phyloP scores from a whole-genome alignment of 78 protist species.

The Protostelium mycophagum region DNA sequence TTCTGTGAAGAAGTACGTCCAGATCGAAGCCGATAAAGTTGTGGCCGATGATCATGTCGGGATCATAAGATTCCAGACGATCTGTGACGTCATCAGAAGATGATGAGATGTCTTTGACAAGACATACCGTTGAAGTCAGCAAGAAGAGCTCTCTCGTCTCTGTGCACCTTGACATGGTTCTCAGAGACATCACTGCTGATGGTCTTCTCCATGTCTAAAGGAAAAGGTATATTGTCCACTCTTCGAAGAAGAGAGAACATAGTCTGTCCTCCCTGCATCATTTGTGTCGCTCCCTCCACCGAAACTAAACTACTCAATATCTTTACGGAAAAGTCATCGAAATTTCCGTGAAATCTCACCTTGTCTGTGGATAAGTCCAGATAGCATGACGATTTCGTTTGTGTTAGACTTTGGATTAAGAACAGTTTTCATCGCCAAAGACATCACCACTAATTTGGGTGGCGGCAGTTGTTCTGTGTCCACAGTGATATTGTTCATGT shows the following conservation, averaged over 20 bases:
- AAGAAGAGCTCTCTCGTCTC: constrained; percentile 16
- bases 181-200: background rate
- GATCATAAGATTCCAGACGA: constrained; percentile 54
- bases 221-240: background rate
- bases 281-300: background rate
- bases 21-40: constrained; percentile 79
- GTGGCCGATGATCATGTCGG: constrained; percentile 87
- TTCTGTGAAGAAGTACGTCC: constrained; percentile 87
- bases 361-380: constrained; percentile 3
- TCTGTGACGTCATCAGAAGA: constrained; percentile 44
- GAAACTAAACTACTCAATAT: background rate
- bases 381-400: constrained; percentile 15
- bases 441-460: constrained; percentile 8
- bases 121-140: constrained; percentile 3
- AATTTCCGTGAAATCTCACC: too few species aligned
- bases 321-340: background rate
- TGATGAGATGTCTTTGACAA: constrained; percentile 42
- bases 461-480: background rate
- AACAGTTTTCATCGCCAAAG: background rate
- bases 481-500: constrained; percentile 15
- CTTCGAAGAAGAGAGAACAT: background rate
- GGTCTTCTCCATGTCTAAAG: constrained; percentile 14
- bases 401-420: constrained; percentile 1
- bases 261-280: background rate
- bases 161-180: background rate